Evolutionary conservation across 495 filamentous ascomycete species (phyloP), one percentile per base, ranked within the genome.

Genomic region (Talaromyces ruber): DNA sequence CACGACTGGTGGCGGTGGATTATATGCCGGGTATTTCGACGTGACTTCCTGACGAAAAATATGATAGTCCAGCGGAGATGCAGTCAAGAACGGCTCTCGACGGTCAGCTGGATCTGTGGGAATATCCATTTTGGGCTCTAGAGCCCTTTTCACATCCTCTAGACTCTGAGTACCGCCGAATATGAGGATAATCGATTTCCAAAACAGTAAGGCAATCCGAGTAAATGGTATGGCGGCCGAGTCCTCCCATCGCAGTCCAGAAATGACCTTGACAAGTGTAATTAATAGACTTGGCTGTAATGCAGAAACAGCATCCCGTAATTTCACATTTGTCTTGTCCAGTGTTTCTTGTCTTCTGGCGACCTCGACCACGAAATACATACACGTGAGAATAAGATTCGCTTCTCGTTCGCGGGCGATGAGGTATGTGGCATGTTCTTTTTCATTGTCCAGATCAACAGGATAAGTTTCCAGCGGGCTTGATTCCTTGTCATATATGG

Each of bases 1-100:
- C 62, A 98, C 85, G 12, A 89, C 73, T 1, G 90, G 86, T 26
- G 84, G 87, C 24, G 94, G 95, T 4, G 94, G 93, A 63, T 92
- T 87, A 72, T 98, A 98, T 4, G 95, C 89, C 5, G 94, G 94
- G 68, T 98, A 98, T 76, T 98, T 98, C 0, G 94, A 98, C n/a
- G 87, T 96, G 65, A 98, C 92, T 72, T 98, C 94, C 71, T 98
- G 93, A 26, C 95, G 86, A 69, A 98, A 98, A 12, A 91, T 80
- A 69, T 98, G 93, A 68, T 98, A 98, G 68, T 98, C 95, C 9
- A 98, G 79, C 12, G 95, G 94, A 9, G 93, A 96, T 5, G 94
- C 92, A 1, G 87, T 95, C 61, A 98, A 91, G 39, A 91, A 73
- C 0, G 84, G 72, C 72, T 76, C 71, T 66, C 78, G 64, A 56